Percentiles rank a stretch among this genome's conserved stretches.
phyloP scores from a whole-genome alignment of 2,329 filamentous ascomycete species.

The Magnaporthiopsis incrustans region DNA sequence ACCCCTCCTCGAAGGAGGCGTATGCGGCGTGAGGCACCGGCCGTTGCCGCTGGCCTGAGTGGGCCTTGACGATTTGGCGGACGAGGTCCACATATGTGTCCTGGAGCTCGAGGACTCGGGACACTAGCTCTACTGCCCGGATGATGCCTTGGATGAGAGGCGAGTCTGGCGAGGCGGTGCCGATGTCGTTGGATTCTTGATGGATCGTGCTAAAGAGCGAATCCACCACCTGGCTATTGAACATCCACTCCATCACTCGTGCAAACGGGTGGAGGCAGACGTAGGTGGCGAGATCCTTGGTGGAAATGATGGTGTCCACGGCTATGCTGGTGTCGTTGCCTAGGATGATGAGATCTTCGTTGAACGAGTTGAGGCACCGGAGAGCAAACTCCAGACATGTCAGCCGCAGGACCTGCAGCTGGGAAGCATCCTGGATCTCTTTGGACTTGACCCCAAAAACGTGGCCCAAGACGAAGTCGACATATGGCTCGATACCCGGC shows the following conservation, averaged over 20 bases:
- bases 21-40: constrained; percentile 68
- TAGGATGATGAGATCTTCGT: constrained; percentile 84
- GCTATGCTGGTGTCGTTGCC: constrained; percentile 69
- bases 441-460: constrained; percentile 62
- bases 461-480: constrained; percentile 81
- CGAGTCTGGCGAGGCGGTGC: constrained; percentile 66
- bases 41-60: constrained; percentile 48
- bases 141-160: constrained; percentile 73
- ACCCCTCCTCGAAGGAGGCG: constrained; percentile 84
- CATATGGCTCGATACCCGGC: constrained; percentile 82
- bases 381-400: constrained; percentile 79
- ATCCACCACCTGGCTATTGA: constrained; percentile 80
- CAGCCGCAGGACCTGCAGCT: constrained; percentile 65
- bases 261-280: constrained; percentile 85
- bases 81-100: constrained; percentile 88
- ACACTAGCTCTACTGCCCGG: constrained; percentile 75
- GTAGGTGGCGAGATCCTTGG: constrained; percentile 71
- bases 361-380: constrained; percentile 76
- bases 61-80: constrained; percentile 64
- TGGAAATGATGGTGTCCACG: constrained; percentile 66
- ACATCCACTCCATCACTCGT: constrained; percentile 96
- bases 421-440: constrained; percentile 57
- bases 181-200: constrained; percentile 64
- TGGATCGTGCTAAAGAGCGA: constrained; percentile 73
- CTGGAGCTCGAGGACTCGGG: constrained; percentile 76